Conservation (phyloP, 176 grass and related monocot genomes). For the Raddia guianensis region DNA sequence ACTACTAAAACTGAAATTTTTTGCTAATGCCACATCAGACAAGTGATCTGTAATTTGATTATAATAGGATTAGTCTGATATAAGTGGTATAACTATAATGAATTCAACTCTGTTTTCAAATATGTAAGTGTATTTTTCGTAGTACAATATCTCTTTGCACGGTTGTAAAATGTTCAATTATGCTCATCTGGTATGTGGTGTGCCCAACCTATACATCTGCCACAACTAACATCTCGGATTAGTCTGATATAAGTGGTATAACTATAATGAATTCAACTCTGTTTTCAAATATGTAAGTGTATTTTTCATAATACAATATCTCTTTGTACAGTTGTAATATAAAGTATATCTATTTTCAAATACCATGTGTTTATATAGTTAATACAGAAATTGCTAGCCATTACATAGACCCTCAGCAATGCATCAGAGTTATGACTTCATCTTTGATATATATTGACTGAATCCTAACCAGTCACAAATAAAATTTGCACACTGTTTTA, state of each 20-base stretch:
- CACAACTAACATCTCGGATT: not conserved
- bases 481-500: not conserved
- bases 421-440: not conserved
- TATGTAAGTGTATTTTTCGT: too few species aligned
- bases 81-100: too few species aligned
- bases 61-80: too few species aligned
- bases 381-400: too few species aligned
- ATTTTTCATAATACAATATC: not conserved
- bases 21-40: not conserved
- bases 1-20: not conserved
- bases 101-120: too few species aligned
- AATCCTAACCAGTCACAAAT: not conserved
- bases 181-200: not conserved
- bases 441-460: not conserved
- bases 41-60: not conserved
- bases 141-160: too few species aligned
- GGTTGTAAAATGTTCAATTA: not conserved
- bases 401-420: not conserved
- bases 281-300: not conserved
- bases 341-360: too few species aligned
- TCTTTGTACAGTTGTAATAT: not conserved
- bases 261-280: not conserved
- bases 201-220: too few species aligned
- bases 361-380: too few species aligned
- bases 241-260: not conserved